Conservation (phyloP, 306 rosid species). For the Astragalus glycyphyllos region DNA sequence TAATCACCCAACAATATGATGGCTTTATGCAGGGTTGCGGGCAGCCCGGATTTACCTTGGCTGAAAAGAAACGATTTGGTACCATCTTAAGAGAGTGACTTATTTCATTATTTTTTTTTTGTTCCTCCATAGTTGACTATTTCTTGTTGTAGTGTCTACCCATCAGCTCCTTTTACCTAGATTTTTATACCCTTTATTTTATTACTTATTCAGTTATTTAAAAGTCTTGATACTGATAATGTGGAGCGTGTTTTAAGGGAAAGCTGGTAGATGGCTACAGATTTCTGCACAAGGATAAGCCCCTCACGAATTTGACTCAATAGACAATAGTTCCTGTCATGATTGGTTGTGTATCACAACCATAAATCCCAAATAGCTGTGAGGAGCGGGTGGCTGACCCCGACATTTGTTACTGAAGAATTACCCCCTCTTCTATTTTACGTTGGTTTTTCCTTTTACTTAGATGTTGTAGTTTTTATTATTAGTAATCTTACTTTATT, state of each 20-base stretch:
- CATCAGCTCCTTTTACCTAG: constrained; percentile 7
- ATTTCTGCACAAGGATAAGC: constrained; percentile 76
- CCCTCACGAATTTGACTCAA: too few relatives aligned
- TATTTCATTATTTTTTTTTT: constrained; percentile 26
- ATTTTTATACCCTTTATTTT: too few relatives aligned
- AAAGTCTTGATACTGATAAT: constrained; percentile 44
- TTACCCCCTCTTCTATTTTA: too few relatives aligned
- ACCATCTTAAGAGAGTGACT: constrained; percentile 83
- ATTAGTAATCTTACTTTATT: too few relatives aligned
- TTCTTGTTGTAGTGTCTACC: constrained; percentile 24
- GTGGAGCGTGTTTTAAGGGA: constrained; percentile 67
- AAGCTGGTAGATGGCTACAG: constrained; percentile 92
- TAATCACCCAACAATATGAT: constrained; percentile 32
- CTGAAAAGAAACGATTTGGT: constrained; percentile 87
- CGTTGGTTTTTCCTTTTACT: too few relatives aligned
- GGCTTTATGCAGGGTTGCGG: constrained; percentile 79
- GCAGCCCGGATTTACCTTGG: constrained; percentile 93
- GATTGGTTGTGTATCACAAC: too few relatives aligned
- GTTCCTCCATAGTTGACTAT: constrained; percentile 5
- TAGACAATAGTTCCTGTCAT: too few relatives aligned
- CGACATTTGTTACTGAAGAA: too few relatives aligned
- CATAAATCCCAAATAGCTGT: too few relatives aligned
- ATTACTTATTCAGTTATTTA: background rate
- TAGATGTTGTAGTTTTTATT: too few relatives aligned
- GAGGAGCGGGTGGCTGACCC: too few relatives aligned